Base-by-base conservation (phyloP, 2,329 filamentous ascomycete genomes). In the Biscogniauxia marginata region DNA sequence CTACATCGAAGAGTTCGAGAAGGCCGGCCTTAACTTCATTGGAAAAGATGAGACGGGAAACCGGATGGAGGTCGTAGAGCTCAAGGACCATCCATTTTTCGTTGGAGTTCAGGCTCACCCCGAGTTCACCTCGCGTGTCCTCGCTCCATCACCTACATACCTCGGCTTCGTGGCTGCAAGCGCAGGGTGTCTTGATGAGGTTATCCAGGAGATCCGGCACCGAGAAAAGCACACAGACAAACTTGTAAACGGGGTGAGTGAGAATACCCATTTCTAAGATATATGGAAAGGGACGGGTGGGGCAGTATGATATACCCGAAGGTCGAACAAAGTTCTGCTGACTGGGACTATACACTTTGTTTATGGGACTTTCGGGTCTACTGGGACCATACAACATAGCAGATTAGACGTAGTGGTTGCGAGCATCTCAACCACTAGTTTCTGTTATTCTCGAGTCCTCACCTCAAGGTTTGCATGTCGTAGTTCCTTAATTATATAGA, bases 101-200 rank as follows among this genome's bases (percentile, higher is more conserved):
- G 90, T 96, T 25, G 69, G 67, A 48, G 59, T 62, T 7, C 93
- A 96, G 73, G 93, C 89, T 73, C 92, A 96, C 72, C 91, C 93
- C 2, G 92, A 97, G 73, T 96, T 93, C 70, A 79, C 90, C 50
- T 88, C 83, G 64, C 82, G 88, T 52, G 91, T 95, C 2, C 76
- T 96, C 59, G 78, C 84, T 50, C 90, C 90, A 0, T 88, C 84
- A 68, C 85, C 85, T 70, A 86, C 90, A 1, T 95, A 91, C 74
- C 80, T 96, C 20, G 92, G 92, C 48, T 93, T 96, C 71, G 83
- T 96, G 48, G 91, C 92, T 25, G 90, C 91, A 2, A 85, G 85
- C 52, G 83, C 87, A 1, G 89, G 88, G 13, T 82, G 86, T 67
- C 75, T 93, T 48, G 83, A 79, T 23, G 44, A 66, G 50, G 58